These are phyloP conservation scores for Aureobasidium sp. DNA, from an alignment of 2,329 filamentous ascomycete genomes.

Conservation along the genomic window DNA sequence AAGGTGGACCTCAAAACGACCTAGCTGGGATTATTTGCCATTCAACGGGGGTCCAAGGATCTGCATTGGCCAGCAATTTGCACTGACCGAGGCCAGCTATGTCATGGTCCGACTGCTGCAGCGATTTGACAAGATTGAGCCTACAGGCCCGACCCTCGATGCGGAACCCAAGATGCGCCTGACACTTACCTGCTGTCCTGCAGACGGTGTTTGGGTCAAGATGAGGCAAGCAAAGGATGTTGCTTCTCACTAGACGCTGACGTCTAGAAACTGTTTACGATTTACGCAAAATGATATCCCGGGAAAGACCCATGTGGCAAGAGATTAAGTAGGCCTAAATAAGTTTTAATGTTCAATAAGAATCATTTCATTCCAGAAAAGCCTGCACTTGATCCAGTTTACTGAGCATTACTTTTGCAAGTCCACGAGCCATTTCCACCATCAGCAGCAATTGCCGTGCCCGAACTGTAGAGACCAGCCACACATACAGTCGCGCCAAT, in stretches of 20 bases:
- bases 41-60: slow-evolving; percentile 28
- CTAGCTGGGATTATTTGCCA: slow-evolving; percentile 31
- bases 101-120: slow-evolving; percentile 27
- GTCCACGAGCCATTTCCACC: not conserved
- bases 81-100: slow-evolving; percentile 29
- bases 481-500: slow-evolving; percentile 25
- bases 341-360: not conserved
- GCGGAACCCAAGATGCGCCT: slow-evolving; percentile 3
- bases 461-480: slow-evolving; percentile 22
- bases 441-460: slow-evolving; percentile 1
- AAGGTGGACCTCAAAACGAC: slow-evolving; percentile 34
- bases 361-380: not conserved
- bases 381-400: too few species aligned
- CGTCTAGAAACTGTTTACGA: not conserved
- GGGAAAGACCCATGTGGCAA: not conserved
- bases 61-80: slow-evolving; percentile 23
- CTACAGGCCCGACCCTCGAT: slow-evolving; percentile 11
- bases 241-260: not conserved
- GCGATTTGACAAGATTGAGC: slow-evolving; percentile 26
- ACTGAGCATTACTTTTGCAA: slow-evolving; percentile 2
- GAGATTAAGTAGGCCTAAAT: not conserved
- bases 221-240: slow-evolving; percentile 14
- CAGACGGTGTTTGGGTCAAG: slow-evolving; percentile 13
- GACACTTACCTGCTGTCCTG: slow-evolving; percentile 13
- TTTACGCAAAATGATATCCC: not conserved